A percentile compares a stretch with the other conserved stretches of the same genome.
Evolutionary conservation across 495 filamentous ascomycete genomes (phyloP).

Genomic region (Achaetomiella virescens): DNA sequence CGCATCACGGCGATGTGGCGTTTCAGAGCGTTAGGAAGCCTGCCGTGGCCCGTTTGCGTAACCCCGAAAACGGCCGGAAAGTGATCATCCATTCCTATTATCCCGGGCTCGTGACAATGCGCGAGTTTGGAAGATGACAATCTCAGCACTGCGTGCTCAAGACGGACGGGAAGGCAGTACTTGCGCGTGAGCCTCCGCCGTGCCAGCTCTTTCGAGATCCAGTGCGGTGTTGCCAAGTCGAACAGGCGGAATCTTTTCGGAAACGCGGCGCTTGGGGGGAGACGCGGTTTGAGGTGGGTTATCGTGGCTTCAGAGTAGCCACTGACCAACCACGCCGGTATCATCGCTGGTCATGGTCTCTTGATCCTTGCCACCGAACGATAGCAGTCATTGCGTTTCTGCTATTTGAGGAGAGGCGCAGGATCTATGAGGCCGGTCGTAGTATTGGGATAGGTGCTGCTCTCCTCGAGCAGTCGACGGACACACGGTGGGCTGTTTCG

Average conservation of each 20-base stretch:
- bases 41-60: slow-evolving; percentile 4
- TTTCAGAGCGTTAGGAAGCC: slow-evolving; percentile 9
- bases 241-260: not conserved
- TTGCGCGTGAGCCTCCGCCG: no score
- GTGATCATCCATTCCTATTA: not conserved
- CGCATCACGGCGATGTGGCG: slow-evolving; percentile 6
- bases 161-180: not conserved
- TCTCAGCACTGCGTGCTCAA: not conserved
- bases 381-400: no score
- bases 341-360: no score
- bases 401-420: no score
- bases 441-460: no score
- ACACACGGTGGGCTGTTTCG: no score
- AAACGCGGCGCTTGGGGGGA: not conserved
- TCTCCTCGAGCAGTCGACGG: no score
- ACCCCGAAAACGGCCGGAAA: not conserved
- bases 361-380: no score
- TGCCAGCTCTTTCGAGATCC: not conserved
- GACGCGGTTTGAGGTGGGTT: no score
- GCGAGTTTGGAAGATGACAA: not conserved
- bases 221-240: not conserved
- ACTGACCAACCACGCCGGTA: no score
- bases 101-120: not conserved
- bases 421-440: no score
- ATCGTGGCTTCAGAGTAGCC: no score